Base-by-base conservation (phyloP, 2,329 filamentous ascomycete genomes). In the Botrytis fragariae region DNA sequence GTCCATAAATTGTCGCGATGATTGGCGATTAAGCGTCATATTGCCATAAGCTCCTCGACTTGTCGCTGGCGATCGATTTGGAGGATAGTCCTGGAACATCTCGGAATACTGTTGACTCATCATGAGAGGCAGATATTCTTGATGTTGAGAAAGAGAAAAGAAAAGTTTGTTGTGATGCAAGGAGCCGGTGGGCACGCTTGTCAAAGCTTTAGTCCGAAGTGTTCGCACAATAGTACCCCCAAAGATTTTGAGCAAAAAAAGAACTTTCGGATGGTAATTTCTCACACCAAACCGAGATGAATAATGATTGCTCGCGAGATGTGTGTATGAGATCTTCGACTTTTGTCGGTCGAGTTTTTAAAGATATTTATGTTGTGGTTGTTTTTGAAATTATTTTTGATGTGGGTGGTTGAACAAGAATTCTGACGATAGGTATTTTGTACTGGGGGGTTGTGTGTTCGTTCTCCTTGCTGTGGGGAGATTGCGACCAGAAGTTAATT, bases 1-100 rank as follows among this genome's bases (percentile, higher is more conserved):
- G 77, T 97, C 94, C 45, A 72, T 67, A 81, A 95, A 93, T 77
- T 92, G 92, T 78, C 93, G 89, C 78, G 94, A 95, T 61, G 90
- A 85, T 81, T 92, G 91, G 77, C 92, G 89, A 80, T 92, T 89
- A 73, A 92, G 84, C 74, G 87, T 86, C 85, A 91, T 87, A 78
- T 85, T 86, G 79, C 88, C 87, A 78, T 87, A 88, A 73, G 85
- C 86, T 74, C 92, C 86, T 74, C 92, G 92, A 81, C 92, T 90
- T 45, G 91, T 90, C 80, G 89, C 91, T 57, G 93, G 93, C 76
- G 92, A 93, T 80, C 93, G 91, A 81, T 90, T 91, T 74, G 87
- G 83, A 74, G 87, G 83, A 78, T 92, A 92, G 78, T 93, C 91
- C 84, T 92, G 89, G 85, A 93, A 94, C 87, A 92, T 90, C 74